phyloP scores from a whole-genome alignment of 306 rosid genomes.

The Quercus mongolica region DNA sequence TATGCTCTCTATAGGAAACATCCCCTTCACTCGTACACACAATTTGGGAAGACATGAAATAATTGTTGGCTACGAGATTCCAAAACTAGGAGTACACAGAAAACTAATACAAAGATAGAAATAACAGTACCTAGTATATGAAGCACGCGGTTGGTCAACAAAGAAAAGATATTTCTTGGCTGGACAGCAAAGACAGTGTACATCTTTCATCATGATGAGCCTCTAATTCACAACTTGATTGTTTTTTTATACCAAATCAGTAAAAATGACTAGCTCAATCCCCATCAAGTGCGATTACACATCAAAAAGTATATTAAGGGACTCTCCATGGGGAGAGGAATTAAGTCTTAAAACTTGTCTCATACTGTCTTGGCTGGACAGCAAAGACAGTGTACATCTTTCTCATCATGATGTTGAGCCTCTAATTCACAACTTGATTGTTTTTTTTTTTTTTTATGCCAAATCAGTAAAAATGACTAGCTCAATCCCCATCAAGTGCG shows the following conservation, averaged over 20 bases:
- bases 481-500: too few species aligned
- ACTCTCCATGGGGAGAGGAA: background rate
- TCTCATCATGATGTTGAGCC: constrained; percentile 17
- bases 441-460: too few species aligned
- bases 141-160: constrained; percentile 40
- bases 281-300: too few species aligned
- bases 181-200: constrained; percentile 6
- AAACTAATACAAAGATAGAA: background rate
- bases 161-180: constrained; percentile 31
- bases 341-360: too few species aligned
- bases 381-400: constrained; percentile 8
- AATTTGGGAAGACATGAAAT: background rate
- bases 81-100: background rate
- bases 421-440: constrained; percentile 42
- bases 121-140: background rate
- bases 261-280: too few species aligned
- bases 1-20: background rate
- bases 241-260: background rate
- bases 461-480: too few species aligned
- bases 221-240: constrained; percentile 41
- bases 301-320: background rate
- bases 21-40: background rate
- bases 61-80: background rate
- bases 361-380: constrained; percentile 21
- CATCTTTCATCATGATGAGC: constrained; percentile 27